Conservation (phyloP, 148 eudicot species). For the Euryodendron excelsum region DNA sequence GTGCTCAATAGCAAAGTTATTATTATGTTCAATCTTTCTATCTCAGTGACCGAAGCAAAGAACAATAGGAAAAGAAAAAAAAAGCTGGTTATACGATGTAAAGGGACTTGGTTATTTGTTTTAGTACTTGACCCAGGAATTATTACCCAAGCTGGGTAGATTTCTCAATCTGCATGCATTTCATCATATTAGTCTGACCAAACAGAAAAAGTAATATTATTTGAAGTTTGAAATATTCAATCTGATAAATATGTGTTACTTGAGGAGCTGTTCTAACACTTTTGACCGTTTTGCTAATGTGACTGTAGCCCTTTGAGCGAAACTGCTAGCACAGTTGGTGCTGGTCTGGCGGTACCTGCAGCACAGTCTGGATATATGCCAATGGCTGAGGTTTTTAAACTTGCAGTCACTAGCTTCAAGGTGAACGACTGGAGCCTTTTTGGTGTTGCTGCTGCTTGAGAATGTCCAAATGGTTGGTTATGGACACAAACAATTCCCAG, state of each 20-base stretch:
- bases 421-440: constrained; percentile 87
- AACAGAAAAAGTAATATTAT: too few species aligned
- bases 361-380: constrained; percentile 67
- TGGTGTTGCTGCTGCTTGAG: constrained; percentile 36
- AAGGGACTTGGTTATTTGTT: background rate
- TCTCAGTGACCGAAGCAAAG: background rate
- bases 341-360: constrained; percentile 74
- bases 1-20: background rate
- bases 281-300: constrained; percentile 5
- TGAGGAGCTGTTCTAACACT: background rate
- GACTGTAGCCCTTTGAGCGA: constrained; percentile 78
- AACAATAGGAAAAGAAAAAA: background rate
- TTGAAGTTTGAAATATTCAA: too few species aligned
- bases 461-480: background rate
- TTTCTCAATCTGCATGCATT: background rate
- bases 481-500: too few species aligned
- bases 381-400: constrained; percentile 71
- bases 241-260: too few species aligned
- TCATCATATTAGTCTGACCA: too few species aligned
- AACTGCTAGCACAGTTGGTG: constrained; percentile 75
- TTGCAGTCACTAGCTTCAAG: constrained; percentile 71
- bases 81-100: background rate
- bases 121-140: background rate
- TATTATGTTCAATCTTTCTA: background rate
- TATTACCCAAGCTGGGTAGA: background rate